Base-by-base conservation (phyloP, 257 asterid species). In the Scutellaria galericulata region DNA sequence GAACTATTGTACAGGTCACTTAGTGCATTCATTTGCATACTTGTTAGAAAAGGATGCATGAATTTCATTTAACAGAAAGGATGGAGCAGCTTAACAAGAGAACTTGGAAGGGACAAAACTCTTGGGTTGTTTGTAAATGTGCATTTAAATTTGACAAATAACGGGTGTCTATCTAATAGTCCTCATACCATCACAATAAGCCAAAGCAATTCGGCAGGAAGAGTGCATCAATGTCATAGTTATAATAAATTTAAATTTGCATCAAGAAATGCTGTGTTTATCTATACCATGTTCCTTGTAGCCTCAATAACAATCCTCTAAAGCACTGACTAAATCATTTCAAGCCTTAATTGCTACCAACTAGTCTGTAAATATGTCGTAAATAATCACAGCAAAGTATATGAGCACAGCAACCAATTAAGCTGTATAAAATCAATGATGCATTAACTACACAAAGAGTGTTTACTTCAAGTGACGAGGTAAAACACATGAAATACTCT, bases 21-120 rank as follows among this genome's bases (percentile, higher is more conserved):
- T 22, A 70, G 31, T 65, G 56, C 46, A 62, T 20, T 57, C 71
- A 77, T 67, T 22, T 27, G 15, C 71, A 64, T 62, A 62, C 59
- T 41, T 51, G 10, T 27, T 42, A 73, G 15, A 54, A 60, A 66
- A 56, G 27, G 53, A 77, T 45, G 55, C 53, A 60, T 63, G 46
- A 27, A 66, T 41, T 61, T 47, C 67, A 72, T 62, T 46, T n/a
- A 60, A 47, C 27, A 72, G 46, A 52, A 67, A 48, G 61, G 57
- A 71, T 48, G 41, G 68, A 76, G 68, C 66, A 73, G 70, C 45
- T 71, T 12, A 71, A 71, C 42, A 54, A 75, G 40, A 47, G 53
- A 57, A 31, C 37, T 31, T 31, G 0, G 37, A 31, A 31, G 39
- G 45, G 73, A 48, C 7, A 35, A 76, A 74, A 15, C 62, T 46